A percentile compares a stretch with the other conserved stretches of the same genome.
phyloP scores from a whole-genome alignment of 2,329 filamentous ascomycete genomes.

The Trichoderma sp. region DNA sequence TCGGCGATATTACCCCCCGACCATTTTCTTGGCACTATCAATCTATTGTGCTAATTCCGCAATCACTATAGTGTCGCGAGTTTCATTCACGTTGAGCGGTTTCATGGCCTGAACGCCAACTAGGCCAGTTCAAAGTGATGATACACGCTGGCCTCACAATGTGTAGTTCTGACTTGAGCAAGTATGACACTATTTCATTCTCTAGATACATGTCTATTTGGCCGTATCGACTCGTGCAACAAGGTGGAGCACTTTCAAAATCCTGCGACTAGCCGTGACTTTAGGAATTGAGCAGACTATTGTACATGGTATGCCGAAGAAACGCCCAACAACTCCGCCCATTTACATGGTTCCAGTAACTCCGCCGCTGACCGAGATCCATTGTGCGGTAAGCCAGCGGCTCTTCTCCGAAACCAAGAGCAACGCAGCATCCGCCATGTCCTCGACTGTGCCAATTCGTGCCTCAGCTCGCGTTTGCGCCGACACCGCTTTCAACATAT shows the following conservation, averaged over 20 bases:
- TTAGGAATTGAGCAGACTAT: background rate
- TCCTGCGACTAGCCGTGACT: background rate
- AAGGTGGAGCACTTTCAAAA: background rate
- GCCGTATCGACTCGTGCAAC: background rate
- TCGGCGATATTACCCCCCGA: background rate
- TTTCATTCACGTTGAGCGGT: background rate
- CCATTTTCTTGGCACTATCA: background rate
- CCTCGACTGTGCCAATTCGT: slow-evolving; percentile 36
- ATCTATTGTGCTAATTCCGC: background rate
- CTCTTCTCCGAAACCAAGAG: slow-evolving; percentile 28
- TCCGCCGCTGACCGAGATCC: slow-evolving; percentile 29
- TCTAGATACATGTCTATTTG: too few relatives aligned
- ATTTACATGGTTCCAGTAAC: slow-evolving; percentile 23
- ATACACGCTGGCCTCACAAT: background rate
- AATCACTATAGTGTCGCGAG: background rate
- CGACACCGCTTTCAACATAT: slow-evolving; percentile 30
- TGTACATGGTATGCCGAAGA: background rate
- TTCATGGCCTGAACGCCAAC: background rate
- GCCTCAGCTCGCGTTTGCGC: slow-evolving; percentile 29
- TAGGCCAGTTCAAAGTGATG: background rate
- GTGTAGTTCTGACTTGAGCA: background rate
- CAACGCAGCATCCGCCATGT: slow-evolving; percentile 36
- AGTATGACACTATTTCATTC: background rate
- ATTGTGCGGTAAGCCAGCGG: slow-evolving; percentile 30
- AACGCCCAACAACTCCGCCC: background rate